A percentile compares a stretch with the other conserved stretches of the same genome.
Evolutionary conservation across 2,329 filamentous ascomycete species (phyloP).

Genomic region (Cytospora schulzeri): DNA sequence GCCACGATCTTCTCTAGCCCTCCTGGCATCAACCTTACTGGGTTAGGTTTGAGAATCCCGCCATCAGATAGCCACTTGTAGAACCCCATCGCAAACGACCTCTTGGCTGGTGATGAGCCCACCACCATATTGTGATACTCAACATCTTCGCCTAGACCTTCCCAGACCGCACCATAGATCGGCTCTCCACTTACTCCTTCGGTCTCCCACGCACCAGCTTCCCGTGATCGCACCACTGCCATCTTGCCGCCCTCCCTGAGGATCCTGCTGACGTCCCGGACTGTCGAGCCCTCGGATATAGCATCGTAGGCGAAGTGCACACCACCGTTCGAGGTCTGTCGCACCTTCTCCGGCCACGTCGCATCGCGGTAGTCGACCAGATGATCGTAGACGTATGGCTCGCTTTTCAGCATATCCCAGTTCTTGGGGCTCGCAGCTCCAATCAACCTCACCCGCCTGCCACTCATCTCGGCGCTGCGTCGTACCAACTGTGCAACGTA

Average conservation of each 20-base stretch:
- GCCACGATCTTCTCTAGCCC: conserved; percentile 33
- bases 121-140: conserved; percentile 40
- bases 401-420: conserved; percentile 33
- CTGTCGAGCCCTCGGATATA: conserved; percentile 44
- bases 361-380: conserved; percentile 43
- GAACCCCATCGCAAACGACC: conserved; percentile 39
- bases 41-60: conserved; percentile 35
- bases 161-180: conserved; percentile 46
- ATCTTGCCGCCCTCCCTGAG: conserved; percentile 34
- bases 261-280: conserved; percentile 35
- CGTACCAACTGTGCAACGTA: conserved; percentile 38
- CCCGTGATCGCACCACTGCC: conserved; percentile 37
- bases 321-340: conserved; percentile 32
- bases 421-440: conserved; percentile 36
- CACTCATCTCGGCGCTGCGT: conserved; percentile 14
- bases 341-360: conserved; percentile 39
- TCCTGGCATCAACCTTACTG: conserved; percentile 38
- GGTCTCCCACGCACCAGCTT: conserved; percentile 35
- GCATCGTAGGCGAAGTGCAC: conserved; percentile 43
- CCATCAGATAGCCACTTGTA: conserved; percentile 39
- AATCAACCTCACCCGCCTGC: conserved; percentile 32
- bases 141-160: conserved; percentile 44
- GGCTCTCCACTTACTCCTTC: conserved; percentile 37
- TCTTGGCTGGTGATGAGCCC: conserved; percentile 32
- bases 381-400: conserved; percentile 41